Evolutionary conservation across 257 asterid species (phyloP), one percentile per base, ranked within the genome.

Genomic region (Forsythia viridissima): DNA sequence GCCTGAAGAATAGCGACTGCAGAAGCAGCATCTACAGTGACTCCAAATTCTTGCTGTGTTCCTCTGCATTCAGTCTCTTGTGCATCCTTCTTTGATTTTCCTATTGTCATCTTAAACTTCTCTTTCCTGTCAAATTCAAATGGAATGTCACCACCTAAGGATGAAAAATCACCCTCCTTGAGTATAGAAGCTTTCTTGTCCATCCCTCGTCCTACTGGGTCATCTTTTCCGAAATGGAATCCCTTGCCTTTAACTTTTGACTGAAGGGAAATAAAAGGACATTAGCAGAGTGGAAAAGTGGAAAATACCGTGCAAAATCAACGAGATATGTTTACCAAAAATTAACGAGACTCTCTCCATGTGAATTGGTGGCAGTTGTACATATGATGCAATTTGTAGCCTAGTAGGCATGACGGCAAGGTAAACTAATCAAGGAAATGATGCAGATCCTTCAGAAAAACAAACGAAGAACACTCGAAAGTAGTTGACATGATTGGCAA

Each of bases 1-100:
- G 97, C 97, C 87, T 93, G 91, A 86, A 96, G 97, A 80, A 93
- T 90, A 77, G 97, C 99, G 37, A 94, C 98, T 5, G 91, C 96
- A 40, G 95, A 87, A 2, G 92, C 94, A 57, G 94, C 94, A 82
- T 90, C 98, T 80, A 96, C 85, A 71, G 81, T 76, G 76, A 87
- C 77, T 69, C 91, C 92, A 77, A 61, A 55, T 82, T 89, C 92
- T 79, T 78, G 85, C 80, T 83, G 87, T 75, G 83, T 67, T 37
- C 71, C 90, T 75, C 80, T 87, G 38, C 84, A 41, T 74, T 80
- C 88, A 3, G 88, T 76, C 42, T 89, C 97, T 59, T 85, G 87
- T 20, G 73, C 36, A 40, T 93, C 98, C 90, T 95, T 93, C 86
- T 82, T 92, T 44, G 92, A 84, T 88, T 92, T 96, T 67, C 97